Conservation (phyloP, 176 grass and related monocot species). For the Melocanna baccifera region DNA sequence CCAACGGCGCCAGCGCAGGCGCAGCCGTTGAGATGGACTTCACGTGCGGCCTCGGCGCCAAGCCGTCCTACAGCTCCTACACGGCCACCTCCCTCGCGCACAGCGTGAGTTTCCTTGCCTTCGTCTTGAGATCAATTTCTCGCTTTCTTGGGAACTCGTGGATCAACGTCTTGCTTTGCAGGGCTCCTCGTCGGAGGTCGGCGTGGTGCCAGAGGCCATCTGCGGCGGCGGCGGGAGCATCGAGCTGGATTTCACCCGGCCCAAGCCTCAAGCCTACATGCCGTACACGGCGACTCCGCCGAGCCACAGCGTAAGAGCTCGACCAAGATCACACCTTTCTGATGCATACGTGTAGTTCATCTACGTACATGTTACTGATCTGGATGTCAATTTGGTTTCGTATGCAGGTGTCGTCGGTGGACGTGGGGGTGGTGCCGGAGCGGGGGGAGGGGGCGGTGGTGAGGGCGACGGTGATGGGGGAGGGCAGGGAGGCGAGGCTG, state of each 20-base stretch:
- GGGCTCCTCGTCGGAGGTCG: constrained; percentile 77
- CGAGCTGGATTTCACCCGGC: constrained; percentile 46
- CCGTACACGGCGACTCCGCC: constrained; percentile 31
- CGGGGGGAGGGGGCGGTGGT: background rate
- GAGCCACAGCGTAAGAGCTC: constrained; percentile 29
- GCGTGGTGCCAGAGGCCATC: constrained; percentile 73
- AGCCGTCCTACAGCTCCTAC: constrained; percentile 58
- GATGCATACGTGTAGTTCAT: background rate
- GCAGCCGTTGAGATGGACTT: constrained; percentile 44
- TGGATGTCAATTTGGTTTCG: background rate
- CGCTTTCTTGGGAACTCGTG: background rate
- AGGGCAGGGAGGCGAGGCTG: constrained; percentile 66
- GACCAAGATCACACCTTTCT: background rate
- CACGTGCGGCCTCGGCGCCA: constrained; percentile 41
- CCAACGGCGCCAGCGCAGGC: constrained; percentile 23
- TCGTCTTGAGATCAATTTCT: background rate
- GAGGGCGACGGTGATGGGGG: constrained; percentile 29
- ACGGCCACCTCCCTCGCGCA: constrained; percentile 44
- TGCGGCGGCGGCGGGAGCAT: constrained; percentile 22
- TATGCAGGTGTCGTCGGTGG: constrained; percentile 47
- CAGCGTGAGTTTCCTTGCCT: constrained; percentile 48
- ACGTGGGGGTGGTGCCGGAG: constrained; percentile 61
- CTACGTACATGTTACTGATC: background rate
- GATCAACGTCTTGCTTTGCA: background rate
- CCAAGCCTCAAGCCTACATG: constrained; percentile 38